Conservation (phyloP, 2,329 filamentous ascomycete species). For the Emericellopsis cladophorae region DNA sequence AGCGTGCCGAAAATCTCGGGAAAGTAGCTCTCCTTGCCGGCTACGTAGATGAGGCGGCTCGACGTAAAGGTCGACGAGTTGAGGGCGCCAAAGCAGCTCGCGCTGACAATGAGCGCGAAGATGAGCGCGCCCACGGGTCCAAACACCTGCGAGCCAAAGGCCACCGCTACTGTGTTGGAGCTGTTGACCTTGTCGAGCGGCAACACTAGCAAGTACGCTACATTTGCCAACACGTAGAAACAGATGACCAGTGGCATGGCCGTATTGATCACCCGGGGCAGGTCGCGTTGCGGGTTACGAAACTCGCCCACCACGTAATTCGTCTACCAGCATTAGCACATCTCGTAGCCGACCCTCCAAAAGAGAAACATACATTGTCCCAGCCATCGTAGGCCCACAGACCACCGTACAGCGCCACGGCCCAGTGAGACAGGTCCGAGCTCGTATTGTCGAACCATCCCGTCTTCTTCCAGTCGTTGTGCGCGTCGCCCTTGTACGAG, state of each 20-base stretch:
- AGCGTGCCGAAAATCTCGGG: conserved; percentile 74
- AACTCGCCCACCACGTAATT: conserved; percentile 98
- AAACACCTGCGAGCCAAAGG: conserved; percentile 84
- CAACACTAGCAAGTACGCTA: conserved; percentile 89
- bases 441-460: conserved; percentile 85
- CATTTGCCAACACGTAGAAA: conserved; percentile 80
- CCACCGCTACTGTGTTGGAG: conserved; percentile 89
- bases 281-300: conserved; percentile 76
- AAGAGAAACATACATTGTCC: conserved; percentile 75
- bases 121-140: conserved; percentile 71
- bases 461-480: conserved; percentile 73
- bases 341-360: conserved; percentile 1
- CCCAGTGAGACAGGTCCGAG: conserved; percentile 72
- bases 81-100: conserved; percentile 85
- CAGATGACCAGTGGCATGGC: conserved; percentile 90
- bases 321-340: conserved; percentile 42
- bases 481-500: conserved; percentile 63
- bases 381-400: conserved; percentile 98
- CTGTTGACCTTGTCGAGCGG: conserved; percentile 69
- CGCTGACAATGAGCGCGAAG: conserved; percentile 78
- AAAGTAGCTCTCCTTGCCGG: conserved; percentile 90
- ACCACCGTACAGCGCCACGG: conserved; percentile 86
- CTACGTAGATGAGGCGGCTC: conserved; percentile 82
- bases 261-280: conserved; percentile 90
- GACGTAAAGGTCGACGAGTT: conserved; percentile 93